A percentile compares a stretch with the other conserved stretches of the same genome.
phyloP scores from a whole-genome alignment of 129 eudicot species.

The Tagetes erecta region DNA sequence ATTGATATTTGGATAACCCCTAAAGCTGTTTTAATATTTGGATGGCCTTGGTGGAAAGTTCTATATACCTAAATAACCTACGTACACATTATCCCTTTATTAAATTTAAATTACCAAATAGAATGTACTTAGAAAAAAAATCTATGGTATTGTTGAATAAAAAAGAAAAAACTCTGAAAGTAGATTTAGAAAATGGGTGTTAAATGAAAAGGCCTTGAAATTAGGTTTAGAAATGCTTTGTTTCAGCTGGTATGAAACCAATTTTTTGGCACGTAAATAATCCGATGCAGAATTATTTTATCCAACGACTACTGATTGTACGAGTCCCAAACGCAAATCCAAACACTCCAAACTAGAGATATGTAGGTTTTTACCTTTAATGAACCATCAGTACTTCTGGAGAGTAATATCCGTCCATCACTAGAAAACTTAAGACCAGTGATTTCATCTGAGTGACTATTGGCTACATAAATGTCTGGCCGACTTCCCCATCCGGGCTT shows the following conservation, averaged over 20 bases:
- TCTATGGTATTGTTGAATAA: too few species aligned
- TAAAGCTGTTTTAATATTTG: too few species aligned
- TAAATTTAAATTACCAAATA: neutral
- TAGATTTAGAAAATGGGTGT: neutral
- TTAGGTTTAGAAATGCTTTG: neutral
- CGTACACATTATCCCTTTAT: too few species aligned
- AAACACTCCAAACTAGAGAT: neutral
- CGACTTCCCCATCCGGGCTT: slow-evolving; percentile 99
- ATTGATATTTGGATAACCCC: too few species aligned
- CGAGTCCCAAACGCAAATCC: neutral
- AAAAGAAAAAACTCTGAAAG: neutral
- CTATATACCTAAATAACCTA: too few species aligned
- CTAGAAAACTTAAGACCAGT: slow-evolving; percentile 83
- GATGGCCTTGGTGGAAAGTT: too few species aligned
- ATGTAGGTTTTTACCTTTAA: slow-evolving; percentile 59
- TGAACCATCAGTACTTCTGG: slow-evolving; percentile 90
- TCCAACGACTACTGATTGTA: neutral
- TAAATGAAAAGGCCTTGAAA: neutral
- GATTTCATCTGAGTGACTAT: slow-evolving; percentile 86
- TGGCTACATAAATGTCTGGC: slow-evolving; percentile 69
- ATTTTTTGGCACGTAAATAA: too few species aligned
- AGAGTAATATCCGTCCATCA: slow-evolving; percentile 75
- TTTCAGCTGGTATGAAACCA: neutral
- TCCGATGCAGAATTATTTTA: neutral
- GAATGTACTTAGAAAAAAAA: neutral